Conservation (phyloP, 306 rosid species). For the Hippophae gyantsensis region DNA sequence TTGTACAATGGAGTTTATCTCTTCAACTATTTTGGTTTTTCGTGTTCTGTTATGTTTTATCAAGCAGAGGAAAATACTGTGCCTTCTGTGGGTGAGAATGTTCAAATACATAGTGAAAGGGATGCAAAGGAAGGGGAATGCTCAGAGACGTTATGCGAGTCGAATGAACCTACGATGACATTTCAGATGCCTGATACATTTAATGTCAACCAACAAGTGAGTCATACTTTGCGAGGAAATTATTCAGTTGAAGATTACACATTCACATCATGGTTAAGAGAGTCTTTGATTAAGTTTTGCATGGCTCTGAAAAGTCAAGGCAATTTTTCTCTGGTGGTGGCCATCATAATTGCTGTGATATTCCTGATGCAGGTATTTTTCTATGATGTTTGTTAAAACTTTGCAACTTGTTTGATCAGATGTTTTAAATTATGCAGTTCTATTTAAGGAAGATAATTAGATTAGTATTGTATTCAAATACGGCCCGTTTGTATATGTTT, state of each 20-base stretch:
- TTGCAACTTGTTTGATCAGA: neutral
- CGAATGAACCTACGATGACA: slow-evolving; percentile 16
- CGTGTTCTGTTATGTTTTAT: slow-evolving; percentile 4
- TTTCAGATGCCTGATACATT: slow-evolving; percentile 20
- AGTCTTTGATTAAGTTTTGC: slow-evolving; percentile 31
- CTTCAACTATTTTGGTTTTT: neutral
- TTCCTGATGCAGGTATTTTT: slow-evolving; percentile 81
- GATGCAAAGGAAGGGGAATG: slow-evolving; percentile 40
- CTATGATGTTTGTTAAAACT: slow-evolving; percentile 11
- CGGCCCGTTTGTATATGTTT: too few species aligned
- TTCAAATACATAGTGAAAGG: slow-evolving; percentile 23
- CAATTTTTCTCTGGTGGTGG: slow-evolving; percentile 47
- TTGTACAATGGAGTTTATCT: slow-evolving; percentile 17
- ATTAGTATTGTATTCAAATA: neutral
- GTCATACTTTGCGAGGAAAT: slow-evolving; percentile 29
- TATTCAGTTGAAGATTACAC: slow-evolving; percentile 21
- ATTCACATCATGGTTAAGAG: slow-evolving; percentile 37
- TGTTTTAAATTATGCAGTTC: neutral
- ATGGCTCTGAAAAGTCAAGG: slow-evolving; percentile 55
- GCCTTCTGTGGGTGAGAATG: slow-evolving; percentile 24
- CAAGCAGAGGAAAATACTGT: slow-evolving; percentile 28
- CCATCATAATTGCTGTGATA: slow-evolving; percentile 54
- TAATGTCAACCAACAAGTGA: slow-evolving; percentile 22
- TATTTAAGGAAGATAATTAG: too few species aligned
- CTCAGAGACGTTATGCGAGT: slow-evolving; percentile 33